These are phyloP conservation scores for Mucor piriformis DNA, from an alignment of 371 early-diverging fungal genomes.

Conservation along the genomic window DNA sequence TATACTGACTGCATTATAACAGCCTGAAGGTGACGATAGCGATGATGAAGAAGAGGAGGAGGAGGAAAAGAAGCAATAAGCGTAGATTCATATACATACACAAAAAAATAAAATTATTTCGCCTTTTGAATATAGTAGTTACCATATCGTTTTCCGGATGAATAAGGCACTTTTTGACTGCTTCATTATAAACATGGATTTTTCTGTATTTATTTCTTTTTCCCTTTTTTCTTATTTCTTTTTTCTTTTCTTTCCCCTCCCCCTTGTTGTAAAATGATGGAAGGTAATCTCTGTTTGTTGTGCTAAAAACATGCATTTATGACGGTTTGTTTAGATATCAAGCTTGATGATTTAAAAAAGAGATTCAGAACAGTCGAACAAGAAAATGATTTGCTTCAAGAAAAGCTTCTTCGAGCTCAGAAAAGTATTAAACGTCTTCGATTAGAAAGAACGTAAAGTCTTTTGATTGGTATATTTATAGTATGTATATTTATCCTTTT, in stretches of 20 bases:
- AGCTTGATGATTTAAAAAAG: slow-evolving; percentile 64
- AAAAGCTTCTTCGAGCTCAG: slow-evolving; percentile 45
- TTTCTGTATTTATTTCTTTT: slow-evolving; percentile 4
- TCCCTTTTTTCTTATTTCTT: slow-evolving; percentile 1
- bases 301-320: not conserved
- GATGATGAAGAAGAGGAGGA: slow-evolving; percentile 34
- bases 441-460: slow-evolving; percentile 37
- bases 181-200: slow-evolving; percentile 1
- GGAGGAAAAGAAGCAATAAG: slow-evolving; percentile 18
- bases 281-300: slow-evolving; percentile 1
- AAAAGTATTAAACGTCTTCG: slow-evolving; percentile 47
- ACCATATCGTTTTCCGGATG: not conserved
- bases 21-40: slow-evolving; percentile 45
- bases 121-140: slow-evolving; percentile 3
- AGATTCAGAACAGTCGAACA: slow-evolving; percentile 63
- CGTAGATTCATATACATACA: slow-evolving; percentile 11
- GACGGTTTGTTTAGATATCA: slow-evolving; percentile 20
- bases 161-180: slow-evolving; percentile 17
- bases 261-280: slow-evolving; percentile 1
- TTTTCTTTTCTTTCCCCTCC: not conserved
- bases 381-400: slow-evolving; percentile 51
- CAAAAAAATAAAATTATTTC: slow-evolving; percentile 5
- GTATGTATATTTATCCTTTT: not conserved
- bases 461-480: not conserved
- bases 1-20: not conserved